Percentiles rank a stretch among this genome's conserved stretches.
phyloP scores from a whole-genome alignment of 2,329 filamentous ascomycete genomes.

The Thielaviopsis populi region DNA sequence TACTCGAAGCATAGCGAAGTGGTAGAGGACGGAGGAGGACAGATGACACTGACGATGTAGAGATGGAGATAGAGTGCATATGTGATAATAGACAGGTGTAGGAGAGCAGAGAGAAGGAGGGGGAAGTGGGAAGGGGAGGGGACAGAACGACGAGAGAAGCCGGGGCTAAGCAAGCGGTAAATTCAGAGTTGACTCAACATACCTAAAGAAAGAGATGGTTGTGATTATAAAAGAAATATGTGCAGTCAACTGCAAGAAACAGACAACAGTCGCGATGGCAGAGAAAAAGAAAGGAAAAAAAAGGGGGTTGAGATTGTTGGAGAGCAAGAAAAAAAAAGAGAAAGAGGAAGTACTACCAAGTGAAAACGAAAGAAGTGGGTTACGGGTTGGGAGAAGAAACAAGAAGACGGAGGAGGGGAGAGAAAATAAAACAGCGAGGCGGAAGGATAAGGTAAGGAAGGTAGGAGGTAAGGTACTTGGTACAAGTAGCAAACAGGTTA shows the following conservation, averaged over 20 bases:
- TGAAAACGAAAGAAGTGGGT: slow-evolving; percentile 10
- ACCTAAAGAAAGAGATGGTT: slow-evolving; percentile 14
- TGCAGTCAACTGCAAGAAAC: slow-evolving; percentile 16
- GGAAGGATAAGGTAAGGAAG: not conserved
- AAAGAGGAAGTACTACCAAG: not conserved
- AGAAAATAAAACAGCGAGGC: slow-evolving; percentile 5
- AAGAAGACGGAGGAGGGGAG: slow-evolving; percentile 5
- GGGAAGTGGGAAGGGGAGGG: not conserved
- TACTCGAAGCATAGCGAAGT: not conserved
- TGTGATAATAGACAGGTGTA: not conserved
- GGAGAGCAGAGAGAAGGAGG: not conserved
- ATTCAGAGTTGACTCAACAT: not conserved
- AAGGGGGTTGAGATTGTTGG: not conserved
- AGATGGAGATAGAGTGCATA: not conserved
- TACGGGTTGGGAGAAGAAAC: slow-evolving; percentile 6
- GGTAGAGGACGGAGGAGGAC: not conserved
- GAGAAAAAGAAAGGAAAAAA: slow-evolving; percentile 9
- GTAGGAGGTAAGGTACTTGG: not conserved
- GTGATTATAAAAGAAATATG: slow-evolving; percentile 16
- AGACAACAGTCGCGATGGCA: slow-evolving; percentile 11
- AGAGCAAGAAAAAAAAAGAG: slow-evolving; percentile 7
- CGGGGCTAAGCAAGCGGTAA: not conserved
- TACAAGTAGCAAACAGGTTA: not conserved
- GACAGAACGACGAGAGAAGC: not conserved
- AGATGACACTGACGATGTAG: not conserved